Base-by-base conservation (phyloP, 2,329 filamentous ascomycete species). In the Ploettnerulaceae sp. region DNA sequence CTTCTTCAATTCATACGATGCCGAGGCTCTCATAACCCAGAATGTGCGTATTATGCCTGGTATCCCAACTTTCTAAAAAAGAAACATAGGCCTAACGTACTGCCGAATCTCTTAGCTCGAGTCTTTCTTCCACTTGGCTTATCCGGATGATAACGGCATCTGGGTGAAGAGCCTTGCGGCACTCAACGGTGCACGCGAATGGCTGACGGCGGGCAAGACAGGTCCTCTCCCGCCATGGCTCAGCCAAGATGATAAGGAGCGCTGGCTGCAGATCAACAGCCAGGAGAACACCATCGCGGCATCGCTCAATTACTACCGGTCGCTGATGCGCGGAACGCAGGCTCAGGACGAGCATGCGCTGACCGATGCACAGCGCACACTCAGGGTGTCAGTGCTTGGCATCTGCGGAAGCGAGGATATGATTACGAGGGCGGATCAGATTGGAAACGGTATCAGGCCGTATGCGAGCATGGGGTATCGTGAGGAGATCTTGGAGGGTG, bases 131-230 rank as follows among this genome's bases (percentile, higher is more conserved):
- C 43, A 48, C 3, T 22, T 57, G 2, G 52, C 56, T 14, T 46
- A 53, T 29, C 21, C 45, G 2, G n/a, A 6, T 9, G 49, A 56
- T 34, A 20, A 45, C 8, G 47, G 49, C 4, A n/a, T 52, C 5
- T 34, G 45, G 20, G 51, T 51, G 40, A 48, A 51, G 15, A 54
- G 52, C 26, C 47, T 56, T 14, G 53, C 51, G n/a, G 47, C 49
- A 5, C 22, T 41, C 29, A 50, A 51, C 8, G 54, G 54, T 11
- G 31, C 45, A 17, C 37, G 54, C 11, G 35, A 26, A 3, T 57
- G 54, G 52, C 26, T 57, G 4, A 45, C 33, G 2, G 39, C 28
- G 9, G 36, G 26, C 7, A 55, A 47, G 37, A 42, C 15, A n/a
- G 36, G 34, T 7, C 26, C 47, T 5, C 38, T 33, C 5, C 45